These are phyloP conservation scores for Plenodomus biglobosus DNA, from an alignment of 2,329 filamentous ascomycete genomes.

Conservation along the genomic window DNA sequence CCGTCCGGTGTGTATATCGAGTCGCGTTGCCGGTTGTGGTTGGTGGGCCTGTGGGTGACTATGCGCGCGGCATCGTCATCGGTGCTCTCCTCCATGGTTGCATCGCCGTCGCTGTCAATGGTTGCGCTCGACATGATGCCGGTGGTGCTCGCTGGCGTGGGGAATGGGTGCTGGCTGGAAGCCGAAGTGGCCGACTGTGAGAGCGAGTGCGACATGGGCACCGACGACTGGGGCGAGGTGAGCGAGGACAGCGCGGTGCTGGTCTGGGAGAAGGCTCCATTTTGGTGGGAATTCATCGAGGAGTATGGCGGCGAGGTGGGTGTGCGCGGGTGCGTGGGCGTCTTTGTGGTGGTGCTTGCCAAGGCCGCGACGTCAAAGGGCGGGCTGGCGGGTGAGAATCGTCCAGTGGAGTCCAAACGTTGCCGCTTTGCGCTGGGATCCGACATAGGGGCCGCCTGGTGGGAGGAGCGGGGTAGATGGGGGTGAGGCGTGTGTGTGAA, in stretches of 20 bases:
- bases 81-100: constrained; percentile 44
- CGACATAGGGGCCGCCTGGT: constrained; percentile 33
- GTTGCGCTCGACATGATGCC: constrained; percentile 35
- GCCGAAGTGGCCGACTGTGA: constrained; percentile 40
- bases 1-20: constrained; percentile 29
- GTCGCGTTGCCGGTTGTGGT: constrained; percentile 50
- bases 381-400: constrained; percentile 51
- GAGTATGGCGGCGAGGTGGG: constrained; percentile 52
- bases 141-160: constrained; percentile 45
- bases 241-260: constrained; percentile 30
- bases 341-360: constrained; percentile 45
- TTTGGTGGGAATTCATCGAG: constrained; percentile 50
- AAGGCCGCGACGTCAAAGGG: constrained; percentile 45
- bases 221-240: constrained; percentile 49
- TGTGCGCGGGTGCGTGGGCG: constrained; percentile 49
- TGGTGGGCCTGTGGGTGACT: constrained; percentile 46
- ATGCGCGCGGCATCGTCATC: constrained; percentile 33
- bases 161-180: constrained; percentile 35
- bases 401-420: constrained; percentile 43
- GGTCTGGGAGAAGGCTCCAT: constrained; percentile 38
- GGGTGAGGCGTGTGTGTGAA: constrained; percentile 10
- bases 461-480: background rate
- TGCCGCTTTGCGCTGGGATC: constrained; percentile 44
- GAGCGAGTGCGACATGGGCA: constrained; percentile 39
- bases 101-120: constrained; percentile 48